These are phyloP conservation scores for Trichosanthes truncata DNA, from an alignment of 306 rosid genomes.

Conservation along the genomic window DNA sequence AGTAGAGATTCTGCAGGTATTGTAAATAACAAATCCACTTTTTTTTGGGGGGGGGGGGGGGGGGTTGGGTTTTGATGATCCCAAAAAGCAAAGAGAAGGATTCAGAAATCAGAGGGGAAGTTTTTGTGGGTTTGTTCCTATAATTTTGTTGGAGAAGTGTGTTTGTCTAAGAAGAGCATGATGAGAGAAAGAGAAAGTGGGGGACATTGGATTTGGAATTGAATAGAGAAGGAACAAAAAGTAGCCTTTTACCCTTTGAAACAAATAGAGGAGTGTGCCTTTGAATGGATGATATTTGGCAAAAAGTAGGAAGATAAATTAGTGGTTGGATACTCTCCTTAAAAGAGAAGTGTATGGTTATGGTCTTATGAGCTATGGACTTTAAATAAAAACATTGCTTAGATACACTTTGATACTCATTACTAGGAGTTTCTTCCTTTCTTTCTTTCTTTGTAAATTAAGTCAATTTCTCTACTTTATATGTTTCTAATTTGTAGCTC, in stretches of 20 bases:
- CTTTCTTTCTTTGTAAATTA: no score
- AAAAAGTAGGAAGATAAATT: background rate
- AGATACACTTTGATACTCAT: no score
- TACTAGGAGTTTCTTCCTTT: no score
- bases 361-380: background rate
- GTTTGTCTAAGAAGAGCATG: background rate
- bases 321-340: background rate
- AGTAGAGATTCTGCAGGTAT: no score
- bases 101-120: background rate
- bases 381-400: no score
- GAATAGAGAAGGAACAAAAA: background rate
- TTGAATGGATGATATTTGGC: constrained; percentile 3
- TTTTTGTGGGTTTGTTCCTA: background rate
- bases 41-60: no score
- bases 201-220: background rate
- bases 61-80: no score
- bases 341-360: background rate
- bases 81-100: background rate
- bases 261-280: background rate
- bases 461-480: no score
- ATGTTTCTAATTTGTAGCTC: no score
- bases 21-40: no score
- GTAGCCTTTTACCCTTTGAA: background rate
- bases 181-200: background rate
- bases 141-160: background rate